Conservation (phyloP, 345 rosid genomes). For the Pistacia atlantica region DNA sequence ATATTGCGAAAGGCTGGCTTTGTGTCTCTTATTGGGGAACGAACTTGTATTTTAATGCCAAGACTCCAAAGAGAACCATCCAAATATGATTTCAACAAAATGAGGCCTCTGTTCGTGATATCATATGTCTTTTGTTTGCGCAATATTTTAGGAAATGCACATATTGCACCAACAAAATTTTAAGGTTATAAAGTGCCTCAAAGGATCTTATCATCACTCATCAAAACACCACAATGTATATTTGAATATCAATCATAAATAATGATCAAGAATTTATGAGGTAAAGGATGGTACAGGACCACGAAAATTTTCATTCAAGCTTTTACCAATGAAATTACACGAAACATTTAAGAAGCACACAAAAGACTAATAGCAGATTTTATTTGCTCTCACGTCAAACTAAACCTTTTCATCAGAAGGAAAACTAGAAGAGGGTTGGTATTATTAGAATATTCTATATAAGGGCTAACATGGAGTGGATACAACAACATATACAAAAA, state of each 20-base stretch:
- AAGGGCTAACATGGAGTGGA: not conserved
- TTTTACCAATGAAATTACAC: not conserved
- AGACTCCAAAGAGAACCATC: not conserved
- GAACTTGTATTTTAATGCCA: not conserved
- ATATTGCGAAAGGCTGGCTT: not conserved
- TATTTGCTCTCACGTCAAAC: not conserved
- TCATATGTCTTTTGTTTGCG: too few relatives aligned
- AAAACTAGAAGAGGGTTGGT: constrained; percentile 7
- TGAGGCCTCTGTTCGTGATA: too few relatives aligned
- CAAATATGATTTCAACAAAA: not conserved
- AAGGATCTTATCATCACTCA: too few relatives aligned
- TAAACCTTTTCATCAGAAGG: not conserved
- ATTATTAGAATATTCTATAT: constrained; percentile 25
- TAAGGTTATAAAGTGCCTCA: too few relatives aligned
- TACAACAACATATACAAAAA: constrained; percentile 25
- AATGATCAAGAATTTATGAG: not conserved
- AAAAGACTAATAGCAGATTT: not conserved
- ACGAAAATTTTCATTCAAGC: not conserved
- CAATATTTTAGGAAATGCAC: not conserved
- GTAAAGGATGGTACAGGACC: too few relatives aligned
- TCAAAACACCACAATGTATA: too few relatives aligned
- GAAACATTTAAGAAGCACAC: not conserved
- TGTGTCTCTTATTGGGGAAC: not conserved
- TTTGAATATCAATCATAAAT: too few relatives aligned
- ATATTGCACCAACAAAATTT: too few relatives aligned